Evolutionary conservation across 1,284 basidiomycete species (phyloP).

Genomic region (Heterobasidion parviporum): DNA sequence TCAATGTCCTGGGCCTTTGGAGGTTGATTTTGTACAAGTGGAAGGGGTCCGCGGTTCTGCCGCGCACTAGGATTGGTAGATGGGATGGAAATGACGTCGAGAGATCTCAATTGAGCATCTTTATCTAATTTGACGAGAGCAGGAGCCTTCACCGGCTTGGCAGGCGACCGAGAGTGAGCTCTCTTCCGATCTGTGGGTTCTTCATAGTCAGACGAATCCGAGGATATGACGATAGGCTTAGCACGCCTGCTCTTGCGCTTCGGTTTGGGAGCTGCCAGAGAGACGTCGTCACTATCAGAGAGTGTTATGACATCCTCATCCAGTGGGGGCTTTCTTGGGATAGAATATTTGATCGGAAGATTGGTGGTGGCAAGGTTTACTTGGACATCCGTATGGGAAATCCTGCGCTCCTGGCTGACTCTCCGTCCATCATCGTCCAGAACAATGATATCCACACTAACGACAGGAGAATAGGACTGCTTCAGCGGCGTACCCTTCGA

Average conservation of each 20-base stretch:
- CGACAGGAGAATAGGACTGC: constrained; percentile 30
- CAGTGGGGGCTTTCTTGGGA: background rate
- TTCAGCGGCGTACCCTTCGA: constrained; percentile 23
- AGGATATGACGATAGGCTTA: constrained; percentile 25
- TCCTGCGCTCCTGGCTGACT: constrained; percentile 41
- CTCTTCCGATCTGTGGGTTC: background rate
- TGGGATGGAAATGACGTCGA: background rate
- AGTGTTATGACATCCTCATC: constrained; percentile 1
- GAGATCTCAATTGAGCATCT: background rate
- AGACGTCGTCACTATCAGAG: constrained; percentile 18
- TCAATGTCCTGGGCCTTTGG: background rate
- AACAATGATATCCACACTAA: constrained; percentile 60
- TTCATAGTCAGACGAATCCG: constrained; percentile 24
- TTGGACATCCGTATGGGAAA: constrained; percentile 22
- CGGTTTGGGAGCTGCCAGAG: constrained; percentile 11
- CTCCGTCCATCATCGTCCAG: constrained; percentile 50
- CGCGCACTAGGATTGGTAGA: background rate
- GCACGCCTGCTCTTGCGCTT: constrained; percentile 11
- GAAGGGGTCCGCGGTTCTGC: background rate
- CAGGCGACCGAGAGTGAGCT: background rate
- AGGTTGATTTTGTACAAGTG: background rate
- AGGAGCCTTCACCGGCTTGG: background rate
- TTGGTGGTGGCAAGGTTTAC: constrained; percentile 14
- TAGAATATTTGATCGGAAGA: background rate
- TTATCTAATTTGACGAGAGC: background rate